Evolutionary conservation across 2,329 filamentous ascomycete species (phyloP).

Genomic region (Alternaria infectoria): DNA sequence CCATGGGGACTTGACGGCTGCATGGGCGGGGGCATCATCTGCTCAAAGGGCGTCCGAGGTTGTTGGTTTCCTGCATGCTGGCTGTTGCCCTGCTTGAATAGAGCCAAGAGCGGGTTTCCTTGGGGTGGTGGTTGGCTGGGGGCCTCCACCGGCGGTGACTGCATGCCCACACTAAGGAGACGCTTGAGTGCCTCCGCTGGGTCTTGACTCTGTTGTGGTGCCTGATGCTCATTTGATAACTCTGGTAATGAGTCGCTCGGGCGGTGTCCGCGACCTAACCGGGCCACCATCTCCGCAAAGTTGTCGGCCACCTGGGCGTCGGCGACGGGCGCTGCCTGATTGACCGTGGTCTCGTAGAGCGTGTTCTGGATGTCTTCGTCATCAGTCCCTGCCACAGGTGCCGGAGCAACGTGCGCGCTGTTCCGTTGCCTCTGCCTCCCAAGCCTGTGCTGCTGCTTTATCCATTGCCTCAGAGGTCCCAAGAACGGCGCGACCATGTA

Average conservation of each 20-base stretch:
- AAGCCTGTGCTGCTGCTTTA: constrained; percentile 80
- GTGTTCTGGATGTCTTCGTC: constrained; percentile 39
- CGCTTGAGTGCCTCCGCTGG: constrained; percentile 61
- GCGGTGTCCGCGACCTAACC: constrained; percentile 34
- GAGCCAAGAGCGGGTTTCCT: constrained; percentile 60
- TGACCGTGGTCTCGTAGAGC: constrained; percentile 35
- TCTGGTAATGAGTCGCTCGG: constrained; percentile 40
- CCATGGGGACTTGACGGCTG: constrained; percentile 64
- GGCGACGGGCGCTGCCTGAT: constrained; percentile 19
- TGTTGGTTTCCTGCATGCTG: constrained; percentile 16
- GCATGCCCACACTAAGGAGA: constrained; percentile 53
- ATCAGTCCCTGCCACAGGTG: constrained; percentile 35
- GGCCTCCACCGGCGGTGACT: constrained; percentile 45
- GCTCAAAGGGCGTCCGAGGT: constrained; percentile 60
- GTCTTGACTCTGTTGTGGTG: constrained; percentile 44
- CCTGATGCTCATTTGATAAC: constrained; percentile 30
- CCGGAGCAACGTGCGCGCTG: constrained; percentile 23
- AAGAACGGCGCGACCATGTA: constrained; percentile 98
- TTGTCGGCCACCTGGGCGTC: constrained; percentile 24
- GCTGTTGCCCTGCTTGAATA: constrained; percentile 53
- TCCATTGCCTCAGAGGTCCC: constrained; percentile 85
- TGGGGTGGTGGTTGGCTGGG: constrained; percentile 22
- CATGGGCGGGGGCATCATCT: constrained; percentile 56
- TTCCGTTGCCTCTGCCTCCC: constrained; percentile 59
- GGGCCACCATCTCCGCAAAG: constrained; percentile 42